A percentile compares a stretch with the other conserved stretches of the same genome.
Conservation (phyloP, 495 filamentous ascomycete genomes). For the Neurospora sp. region DNA sequence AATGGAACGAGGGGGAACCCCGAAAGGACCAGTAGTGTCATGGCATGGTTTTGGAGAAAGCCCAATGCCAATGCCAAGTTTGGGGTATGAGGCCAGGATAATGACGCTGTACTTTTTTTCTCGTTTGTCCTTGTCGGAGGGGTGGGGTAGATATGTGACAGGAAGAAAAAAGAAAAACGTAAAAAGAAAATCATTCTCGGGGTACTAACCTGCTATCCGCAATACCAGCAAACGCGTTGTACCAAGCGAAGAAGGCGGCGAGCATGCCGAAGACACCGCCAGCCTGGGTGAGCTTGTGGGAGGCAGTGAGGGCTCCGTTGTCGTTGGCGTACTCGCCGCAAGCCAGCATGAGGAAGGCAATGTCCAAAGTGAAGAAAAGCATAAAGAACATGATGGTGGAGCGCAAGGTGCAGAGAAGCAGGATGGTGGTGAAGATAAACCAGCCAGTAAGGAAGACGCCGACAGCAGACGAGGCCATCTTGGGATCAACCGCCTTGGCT, state of each 20-base stretch:
- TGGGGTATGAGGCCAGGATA: neutral
- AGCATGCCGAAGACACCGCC: constrained; percentile 84
- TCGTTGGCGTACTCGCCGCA: constrained; percentile 52
- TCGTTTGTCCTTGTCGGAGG: neutral
- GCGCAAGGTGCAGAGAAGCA: constrained; percentile 80
- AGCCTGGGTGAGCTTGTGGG: constrained; percentile 50
- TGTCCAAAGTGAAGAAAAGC: constrained; percentile 87
- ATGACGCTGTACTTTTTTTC: neutral
- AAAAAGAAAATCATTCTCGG: constrained; percentile 4
- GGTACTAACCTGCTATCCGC: constrained; percentile 67
- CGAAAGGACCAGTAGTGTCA: neutral
- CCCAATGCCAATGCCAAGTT: neutral
- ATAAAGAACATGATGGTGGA: constrained; percentile 95
- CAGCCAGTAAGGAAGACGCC: constrained; percentile 85
- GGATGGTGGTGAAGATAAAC: constrained; percentile 95
- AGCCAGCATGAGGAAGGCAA: constrained; percentile 84
- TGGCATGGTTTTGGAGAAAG: neutral
- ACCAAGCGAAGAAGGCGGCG: constrained; percentile 89
- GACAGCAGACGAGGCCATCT: constrained; percentile 49
- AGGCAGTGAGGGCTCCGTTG: constrained; percentile 16
- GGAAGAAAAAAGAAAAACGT: constrained; percentile 5
- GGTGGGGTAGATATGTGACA: neutral
- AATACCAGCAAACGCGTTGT: constrained; percentile 93
- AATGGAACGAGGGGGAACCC: neutral
- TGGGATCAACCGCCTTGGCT: constrained; percentile 21